phyloP scores from a whole-genome alignment of 345 rosid genomes.

The Eucalyptus virginea region DNA sequence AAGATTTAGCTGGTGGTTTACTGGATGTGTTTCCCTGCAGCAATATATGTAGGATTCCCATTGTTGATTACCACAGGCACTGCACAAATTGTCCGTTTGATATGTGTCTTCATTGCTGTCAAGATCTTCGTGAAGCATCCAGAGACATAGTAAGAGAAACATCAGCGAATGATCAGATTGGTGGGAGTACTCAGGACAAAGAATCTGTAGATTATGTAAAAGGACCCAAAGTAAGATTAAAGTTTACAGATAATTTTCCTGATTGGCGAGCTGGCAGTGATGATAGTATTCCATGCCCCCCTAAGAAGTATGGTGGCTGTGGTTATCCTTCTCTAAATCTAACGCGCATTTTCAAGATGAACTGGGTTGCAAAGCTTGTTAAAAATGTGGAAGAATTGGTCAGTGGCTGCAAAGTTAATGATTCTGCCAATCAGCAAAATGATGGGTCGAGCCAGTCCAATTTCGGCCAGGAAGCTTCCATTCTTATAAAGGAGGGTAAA shows the following conservation, averaged over 20 bases:
- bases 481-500: conserved; percentile 35
- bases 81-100: conserved; percentile 78
- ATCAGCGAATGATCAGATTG: conserved; percentile 3
- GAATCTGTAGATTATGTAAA: conserved; percentile 7
- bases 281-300: conserved; percentile 90
- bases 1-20: background rate
- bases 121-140: conserved; percentile 70
- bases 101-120: conserved; percentile 90
- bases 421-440: conserved; percentile 9
- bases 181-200: conserved; percentile 15
- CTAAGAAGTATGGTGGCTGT: conserved; percentile 80
- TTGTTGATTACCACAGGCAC: conserved; percentile 92
- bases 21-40: conserved; percentile 35
- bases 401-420: conserved; percentile 59
- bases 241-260: conserved; percentile 49
- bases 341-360: conserved; percentile 90
- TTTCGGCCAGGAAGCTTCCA: conserved; percentile 25
- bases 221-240: conserved; percentile 19
- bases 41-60: conserved; percentile 84
- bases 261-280: conserved; percentile 81
- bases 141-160: conserved; percentile 8
- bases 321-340: conserved; percentile 53
- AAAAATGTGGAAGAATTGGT: conserved; percentile 96
- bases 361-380: conserved; percentile 95
- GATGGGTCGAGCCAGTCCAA: conserved; percentile 16